phyloP scores from a whole-genome alignment of 2,329 filamentous ascomycete species.

The Cladosporium phlei region DNA sequence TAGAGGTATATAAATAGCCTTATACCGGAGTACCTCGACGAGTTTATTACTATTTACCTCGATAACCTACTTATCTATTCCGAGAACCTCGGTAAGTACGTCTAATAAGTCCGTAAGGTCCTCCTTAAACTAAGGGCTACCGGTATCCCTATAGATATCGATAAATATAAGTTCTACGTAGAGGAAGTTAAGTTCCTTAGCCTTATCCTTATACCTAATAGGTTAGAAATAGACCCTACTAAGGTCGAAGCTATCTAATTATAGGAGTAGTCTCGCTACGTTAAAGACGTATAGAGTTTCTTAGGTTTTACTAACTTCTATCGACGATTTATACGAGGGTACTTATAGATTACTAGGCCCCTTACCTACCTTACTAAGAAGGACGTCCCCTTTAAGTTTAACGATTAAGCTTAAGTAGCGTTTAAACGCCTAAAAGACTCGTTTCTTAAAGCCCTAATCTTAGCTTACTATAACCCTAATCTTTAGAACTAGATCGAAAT shows the following conservation, averaged over 20 bases:
- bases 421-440: not conserved
- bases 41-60: slow-evolving; percentile 21
- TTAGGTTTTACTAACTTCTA: not conserved
- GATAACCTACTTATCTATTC: slow-evolving; percentile 29
- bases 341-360: not conserved
- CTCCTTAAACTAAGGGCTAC: slow-evolving; percentile 20
- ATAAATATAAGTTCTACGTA: slow-evolving; percentile 32
- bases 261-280: not conserved
- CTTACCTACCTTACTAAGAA: not conserved
- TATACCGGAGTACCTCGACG: slow-evolving; percentile 24
- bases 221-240: slow-evolving; percentile 25
- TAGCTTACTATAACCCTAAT: slow-evolving; percentile 12
- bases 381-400: not conserved
- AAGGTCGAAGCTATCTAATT: slow-evolving; percentile 26
- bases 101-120: slow-evolving; percentile 15
- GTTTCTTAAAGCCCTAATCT: not conserved
- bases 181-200: slow-evolving; percentile 29
- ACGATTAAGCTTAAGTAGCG: not conserved
- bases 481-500: slow-evolving; percentile 10
- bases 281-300: not conserved
- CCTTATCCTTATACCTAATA: slow-evolving; percentile 25
- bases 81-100: not conserved
- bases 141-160: slow-evolving; percentile 14
- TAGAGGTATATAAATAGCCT: slow-evolving; percentile 28
- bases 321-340: not conserved